Conservation (phyloP, 192 early-diverging fungal genomes). For the Entomortierella chlamydospora region DNA sequence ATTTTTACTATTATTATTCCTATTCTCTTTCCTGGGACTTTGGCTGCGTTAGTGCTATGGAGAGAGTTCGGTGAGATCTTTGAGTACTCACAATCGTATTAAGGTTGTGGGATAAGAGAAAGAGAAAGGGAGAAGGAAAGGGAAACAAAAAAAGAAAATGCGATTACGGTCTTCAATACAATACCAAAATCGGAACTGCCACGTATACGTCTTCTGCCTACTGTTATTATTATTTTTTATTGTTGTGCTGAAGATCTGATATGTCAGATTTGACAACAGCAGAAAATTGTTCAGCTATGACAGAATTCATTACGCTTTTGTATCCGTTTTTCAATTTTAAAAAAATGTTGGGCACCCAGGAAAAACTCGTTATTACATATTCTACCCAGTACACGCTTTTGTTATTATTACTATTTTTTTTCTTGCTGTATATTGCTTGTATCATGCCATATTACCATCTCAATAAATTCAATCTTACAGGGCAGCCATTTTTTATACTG, state of each 20-base stretch:
- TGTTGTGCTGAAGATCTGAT: too few relatives aligned
- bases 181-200: background rate
- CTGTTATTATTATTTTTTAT: conserved; percentile 9
- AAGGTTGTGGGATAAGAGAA: too few relatives aligned
- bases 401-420: conserved; percentile 1
- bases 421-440: background rate
- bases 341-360: background rate
- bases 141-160: background rate
- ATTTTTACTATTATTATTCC: too few relatives aligned
- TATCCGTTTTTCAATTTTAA: background rate
- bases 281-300: too few relatives aligned
- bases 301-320: too few relatives aligned
- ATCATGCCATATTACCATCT: background rate
- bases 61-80: too few relatives aligned
- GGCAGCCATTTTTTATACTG: too few relatives aligned
- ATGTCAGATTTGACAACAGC: too few relatives aligned
- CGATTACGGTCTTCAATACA: background rate
- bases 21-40: too few relatives aligned
- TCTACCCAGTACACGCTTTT: too few relatives aligned
- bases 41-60: too few relatives aligned
- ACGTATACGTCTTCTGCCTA: background rate
- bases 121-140: background rate
- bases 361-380: background rate
- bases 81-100: too few relatives aligned
- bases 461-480: conserved; percentile 5